Evolutionary conservation across 441 rosid genomes (phyloP).

Genomic region (Cnidoscolus chayamansa): DNA sequence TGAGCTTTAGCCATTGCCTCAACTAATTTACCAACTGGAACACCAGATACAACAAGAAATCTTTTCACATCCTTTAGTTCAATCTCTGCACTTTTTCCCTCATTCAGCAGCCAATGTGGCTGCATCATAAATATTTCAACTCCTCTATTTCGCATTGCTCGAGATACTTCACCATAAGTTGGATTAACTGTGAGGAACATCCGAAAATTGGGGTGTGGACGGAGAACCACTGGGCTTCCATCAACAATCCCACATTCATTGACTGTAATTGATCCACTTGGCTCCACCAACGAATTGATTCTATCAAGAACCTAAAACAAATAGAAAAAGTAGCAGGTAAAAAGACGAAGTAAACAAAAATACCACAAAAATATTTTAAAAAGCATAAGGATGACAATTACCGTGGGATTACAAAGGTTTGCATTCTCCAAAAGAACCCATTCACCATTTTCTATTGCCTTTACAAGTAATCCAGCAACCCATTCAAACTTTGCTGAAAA

Average conservation of each 20-base stretch:
- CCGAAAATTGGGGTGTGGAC: slow-evolving; percentile 85
- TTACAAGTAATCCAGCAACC: slow-evolving; percentile 83
- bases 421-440: slow-evolving; percentile 96
- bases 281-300: slow-evolving; percentile 96
- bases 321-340: slow-evolving; percentile 12
- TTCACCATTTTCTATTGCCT: slow-evolving; percentile 96
- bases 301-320: slow-evolving; percentile 88
- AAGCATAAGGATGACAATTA: slow-evolving; percentile 29
- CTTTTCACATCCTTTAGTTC: slow-evolving; percentile 61
- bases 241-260: slow-evolving; percentile 89
- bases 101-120: slow-evolving; percentile 75
- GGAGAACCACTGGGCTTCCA: slow-evolving; percentile 80
- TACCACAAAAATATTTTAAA: slow-evolving; percentile 11
- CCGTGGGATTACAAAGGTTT: slow-evolving; percentile 98
- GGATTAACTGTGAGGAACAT: slow-evolving; percentile 92
- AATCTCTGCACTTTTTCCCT: slow-evolving; percentile 45
- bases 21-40: slow-evolving; percentile 62
- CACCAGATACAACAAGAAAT: slow-evolving; percentile 72
- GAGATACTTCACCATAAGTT: slow-evolving; percentile 82
- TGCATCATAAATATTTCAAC: slow-evolving; percentile 95
- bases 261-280: slow-evolving; percentile 81
- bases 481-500: slow-evolving; percentile 87
- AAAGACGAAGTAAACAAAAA: slow-evolving; percentile 2
- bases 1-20: slow-evolving; percentile 91
- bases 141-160: slow-evolving; percentile 99